Evolutionary conservation across 306 rosid species (phyloP).

Genomic region (Pterocarpus macrocarpus): DNA sequence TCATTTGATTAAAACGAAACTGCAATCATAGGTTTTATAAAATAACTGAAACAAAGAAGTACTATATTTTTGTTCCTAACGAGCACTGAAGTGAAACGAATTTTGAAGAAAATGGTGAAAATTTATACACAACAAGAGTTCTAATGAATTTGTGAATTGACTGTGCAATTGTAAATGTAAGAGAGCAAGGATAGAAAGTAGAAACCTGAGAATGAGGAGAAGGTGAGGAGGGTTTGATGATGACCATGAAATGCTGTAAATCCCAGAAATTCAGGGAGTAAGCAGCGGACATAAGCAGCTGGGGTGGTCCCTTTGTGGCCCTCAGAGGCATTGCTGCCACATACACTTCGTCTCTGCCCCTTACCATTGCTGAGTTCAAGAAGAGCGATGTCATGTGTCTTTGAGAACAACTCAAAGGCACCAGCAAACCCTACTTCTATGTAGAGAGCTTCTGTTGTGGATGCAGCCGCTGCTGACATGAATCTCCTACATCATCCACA

Average conservation of each 20-base stretch:
- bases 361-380: constrained; percentile 43
- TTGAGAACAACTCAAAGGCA: not conserved
- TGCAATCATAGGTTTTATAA: not conserved
- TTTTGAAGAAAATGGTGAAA: not conserved
- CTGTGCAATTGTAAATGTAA: not conserved
- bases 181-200: not conserved
- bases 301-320: constrained; percentile 92
- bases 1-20: constrained; percentile 24
- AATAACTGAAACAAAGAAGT: constrained; percentile 7
- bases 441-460: not conserved
- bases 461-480: not conserved
- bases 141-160: not conserved
- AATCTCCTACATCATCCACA: not conserved
- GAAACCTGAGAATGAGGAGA: constrained; percentile 68
- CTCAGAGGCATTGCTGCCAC: constrained; percentile 88
- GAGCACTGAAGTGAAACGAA: not conserved
- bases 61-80: not conserved
- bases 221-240: constrained; percentile 65
- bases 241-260: constrained; percentile 90
- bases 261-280: constrained; percentile 81
- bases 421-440: not conserved
- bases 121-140: not conserved
- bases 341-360: constrained; percentile 72
- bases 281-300: constrained; percentile 74
- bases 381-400: constrained; percentile 54